These are phyloP conservation scores for Ascochyta pisi DNA, from an alignment of 2,329 filamentous ascomycete species.

Conservation along the genomic window DNA sequence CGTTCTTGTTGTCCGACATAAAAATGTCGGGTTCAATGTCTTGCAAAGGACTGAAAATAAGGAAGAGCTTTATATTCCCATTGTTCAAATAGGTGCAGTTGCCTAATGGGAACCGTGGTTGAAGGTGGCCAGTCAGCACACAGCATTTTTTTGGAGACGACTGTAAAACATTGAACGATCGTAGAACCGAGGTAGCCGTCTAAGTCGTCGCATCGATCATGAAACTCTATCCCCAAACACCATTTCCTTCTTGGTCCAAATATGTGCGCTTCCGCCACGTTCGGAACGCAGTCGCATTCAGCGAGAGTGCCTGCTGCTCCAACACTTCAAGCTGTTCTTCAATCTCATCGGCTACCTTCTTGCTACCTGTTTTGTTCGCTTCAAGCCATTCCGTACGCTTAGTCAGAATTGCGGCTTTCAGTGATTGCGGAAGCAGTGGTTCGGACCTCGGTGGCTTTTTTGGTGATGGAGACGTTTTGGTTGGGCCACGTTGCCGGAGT, in stretches of 20 bases:
- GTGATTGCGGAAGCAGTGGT: not conserved
- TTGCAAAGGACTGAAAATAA: not conserved
- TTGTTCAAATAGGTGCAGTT: not conserved
- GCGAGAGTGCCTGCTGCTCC: not conserved
- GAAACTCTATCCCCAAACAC: too few relatives aligned
- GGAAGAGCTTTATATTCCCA: not conserved
- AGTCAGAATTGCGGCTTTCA: not conserved
- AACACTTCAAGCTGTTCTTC: not conserved
- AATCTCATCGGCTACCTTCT: not conserved
- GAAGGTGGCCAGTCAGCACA: not conserved
- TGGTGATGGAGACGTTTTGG: not conserved
- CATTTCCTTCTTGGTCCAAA: not conserved
- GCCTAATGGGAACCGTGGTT: not conserved
- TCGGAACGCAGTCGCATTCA: not conserved
- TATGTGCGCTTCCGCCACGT: not conserved
- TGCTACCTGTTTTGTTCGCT: not conserved
- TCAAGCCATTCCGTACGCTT: conserved; percentile 2
- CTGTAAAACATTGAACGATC: too few relatives aligned
- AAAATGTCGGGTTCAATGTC: not conserved
- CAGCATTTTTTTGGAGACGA: not conserved
- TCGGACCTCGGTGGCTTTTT: not conserved
- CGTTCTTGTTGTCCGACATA: too few relatives aligned
- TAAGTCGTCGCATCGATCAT: too few relatives aligned
- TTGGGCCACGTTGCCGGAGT: not conserved
- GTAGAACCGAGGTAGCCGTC: not conserved